A percentile compares a stretch with the other conserved stretches of the same genome.
Evolutionary conservation across 306 rosid genomes (phyloP).

Genomic region (Rubus idaeus): DNA sequence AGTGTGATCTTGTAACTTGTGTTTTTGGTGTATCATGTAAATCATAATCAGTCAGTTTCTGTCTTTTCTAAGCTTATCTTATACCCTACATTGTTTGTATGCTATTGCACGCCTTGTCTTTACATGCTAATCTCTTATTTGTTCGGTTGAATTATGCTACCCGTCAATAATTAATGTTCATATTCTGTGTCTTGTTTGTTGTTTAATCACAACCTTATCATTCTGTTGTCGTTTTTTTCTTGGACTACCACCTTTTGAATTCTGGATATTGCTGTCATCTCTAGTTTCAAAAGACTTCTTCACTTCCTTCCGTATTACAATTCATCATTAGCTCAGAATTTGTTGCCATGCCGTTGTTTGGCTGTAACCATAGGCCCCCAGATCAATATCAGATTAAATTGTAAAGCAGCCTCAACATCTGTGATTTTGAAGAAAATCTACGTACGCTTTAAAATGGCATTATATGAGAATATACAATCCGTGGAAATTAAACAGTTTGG

Average conservation of each 20-base stretch:
- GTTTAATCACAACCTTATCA: neutral
- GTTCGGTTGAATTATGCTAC: neutral
- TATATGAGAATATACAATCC: neutral
- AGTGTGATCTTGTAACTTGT: neutral
- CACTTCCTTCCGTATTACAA: neutral
- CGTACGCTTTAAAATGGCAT: neutral
- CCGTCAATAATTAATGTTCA: neutral
- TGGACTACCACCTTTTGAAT: neutral
- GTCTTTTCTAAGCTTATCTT: neutral
- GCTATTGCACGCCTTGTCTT: neutral
- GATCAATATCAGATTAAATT: neutral
- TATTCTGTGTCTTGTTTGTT: neutral
- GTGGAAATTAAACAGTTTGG: neutral
- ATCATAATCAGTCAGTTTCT: neutral
- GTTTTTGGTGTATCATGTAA: neutral
- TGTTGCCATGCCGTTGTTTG: neutral
- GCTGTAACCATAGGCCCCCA: neutral
- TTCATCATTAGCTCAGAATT: neutral
- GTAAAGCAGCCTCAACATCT: neutral
- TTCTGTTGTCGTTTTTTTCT: neutral
- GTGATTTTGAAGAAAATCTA: neutral
- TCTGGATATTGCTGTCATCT: neutral
- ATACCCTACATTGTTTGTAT: neutral
- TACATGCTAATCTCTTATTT: neutral
- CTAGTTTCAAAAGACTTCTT: neutral